A percentile compares a stretch with the other conserved stretches of the same genome.
These are phyloP conservation scores for Heritiera fomes DNA, from an alignment of 345 rosid genomes.

Conservation along the genomic window DNA sequence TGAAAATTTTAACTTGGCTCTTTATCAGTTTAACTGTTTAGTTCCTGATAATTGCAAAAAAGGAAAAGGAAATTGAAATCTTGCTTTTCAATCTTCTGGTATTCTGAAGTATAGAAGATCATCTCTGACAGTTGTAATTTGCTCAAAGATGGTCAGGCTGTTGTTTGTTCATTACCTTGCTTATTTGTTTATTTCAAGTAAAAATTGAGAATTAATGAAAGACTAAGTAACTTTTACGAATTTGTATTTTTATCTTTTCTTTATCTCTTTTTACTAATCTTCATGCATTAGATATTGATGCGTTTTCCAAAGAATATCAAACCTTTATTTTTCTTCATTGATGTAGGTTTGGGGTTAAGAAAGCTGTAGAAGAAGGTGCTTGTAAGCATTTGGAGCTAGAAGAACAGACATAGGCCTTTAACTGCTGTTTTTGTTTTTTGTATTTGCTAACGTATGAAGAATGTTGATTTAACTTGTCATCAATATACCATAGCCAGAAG, in stretches of 20 bases:
- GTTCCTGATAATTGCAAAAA: neutral
- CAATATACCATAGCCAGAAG: slow-evolving; percentile 16
- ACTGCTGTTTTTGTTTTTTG: slow-evolving; percentile 4
- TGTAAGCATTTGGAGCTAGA: neutral
- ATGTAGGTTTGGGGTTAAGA: slow-evolving; percentile 19
- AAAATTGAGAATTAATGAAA: neutral
- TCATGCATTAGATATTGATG: neutral
- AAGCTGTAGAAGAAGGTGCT: neutral
- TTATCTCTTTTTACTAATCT: neutral
- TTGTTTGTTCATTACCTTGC: neutral
- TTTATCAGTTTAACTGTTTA: neutral
- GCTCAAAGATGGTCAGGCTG: neutral
- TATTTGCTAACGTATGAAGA: neutral
- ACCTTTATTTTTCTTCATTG: no score
- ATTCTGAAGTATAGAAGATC: neutral
- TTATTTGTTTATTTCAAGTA: slow-evolving; percentile 9
- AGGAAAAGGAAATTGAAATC: neutral
- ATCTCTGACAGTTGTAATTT: neutral
- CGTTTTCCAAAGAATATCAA: neutral
- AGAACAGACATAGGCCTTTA: neutral
- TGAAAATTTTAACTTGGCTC: neutral
- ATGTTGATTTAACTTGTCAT: slow-evolving; percentile 20
- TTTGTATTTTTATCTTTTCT: neutral
- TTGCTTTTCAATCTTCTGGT: neutral
- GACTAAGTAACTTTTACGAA: neutral